Base-by-base conservation (phyloP, 2,329 filamentous ascomycete species). In the Colletotrichum tropicale region DNA sequence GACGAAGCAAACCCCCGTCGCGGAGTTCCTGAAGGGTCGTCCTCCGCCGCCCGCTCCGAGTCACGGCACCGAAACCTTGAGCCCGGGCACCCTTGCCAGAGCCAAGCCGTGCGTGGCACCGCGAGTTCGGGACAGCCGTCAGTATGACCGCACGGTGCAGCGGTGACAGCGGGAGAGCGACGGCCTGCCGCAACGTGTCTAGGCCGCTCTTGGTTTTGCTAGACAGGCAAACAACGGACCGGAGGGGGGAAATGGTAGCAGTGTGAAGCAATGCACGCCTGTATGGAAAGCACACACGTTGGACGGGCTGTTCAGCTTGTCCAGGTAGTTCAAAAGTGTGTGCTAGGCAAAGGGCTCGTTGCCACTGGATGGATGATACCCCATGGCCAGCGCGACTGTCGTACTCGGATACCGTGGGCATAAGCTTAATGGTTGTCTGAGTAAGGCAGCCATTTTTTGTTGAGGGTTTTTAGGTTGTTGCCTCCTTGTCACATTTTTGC, bases 61-160 rank as follows among this genome's bases (percentile, higher is more conserved):
- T 60, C 60, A 34, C 68, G 38, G 68, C 30, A 24, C 68, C 68
- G 60, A 60, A 71, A 71, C 26, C 12, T 55, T 21, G 9, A 32
- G 68, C 58, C 68, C 38, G 68, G 60, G 60, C 7, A 71, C 28
- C 38, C 68, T 65, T 71, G 68, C 60, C 30, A 70, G 30, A 32
- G 13, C 55, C 28, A 70, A 48, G 38, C 38, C 16, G 38, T 36
- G 28, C 24, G 12, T 13, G 16, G 38, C 58, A 55, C 58, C 36
- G 68, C 38, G 15, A 13, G 30, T 38, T 34, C 58, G 60, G 43
- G 26, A 66, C 32, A 32, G 56, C 62, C 36, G 68, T 66, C 32
- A 62, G 62, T 48, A 72, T 75, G 73, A 73, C 73, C 62, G 73
- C 64, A 73, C 26, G 69, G 64, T 73, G 73, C 73, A 75, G 73